phyloP scores from a whole-genome alignment of 805 yeast genomes.

The Kuraishia cidri region DNA sequence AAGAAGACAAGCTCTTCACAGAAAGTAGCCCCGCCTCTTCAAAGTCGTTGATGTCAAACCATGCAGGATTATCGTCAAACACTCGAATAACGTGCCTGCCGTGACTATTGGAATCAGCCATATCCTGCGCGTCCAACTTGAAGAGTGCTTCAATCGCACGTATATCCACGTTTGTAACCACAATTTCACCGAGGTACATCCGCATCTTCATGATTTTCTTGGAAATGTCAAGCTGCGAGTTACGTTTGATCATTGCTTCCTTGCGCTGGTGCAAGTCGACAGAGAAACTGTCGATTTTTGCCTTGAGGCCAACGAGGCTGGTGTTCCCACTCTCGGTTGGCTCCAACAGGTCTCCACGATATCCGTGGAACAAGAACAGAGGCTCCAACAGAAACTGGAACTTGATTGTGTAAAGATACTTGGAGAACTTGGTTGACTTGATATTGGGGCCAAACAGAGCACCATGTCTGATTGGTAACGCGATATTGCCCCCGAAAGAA shows the following conservation, averaged over 20 bases:
- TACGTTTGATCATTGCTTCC: constrained; percentile 33
- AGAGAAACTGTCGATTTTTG: constrained; percentile 40
- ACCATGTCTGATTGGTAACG: constrained; percentile 76
- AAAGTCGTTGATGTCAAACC: constrained; percentile 59
- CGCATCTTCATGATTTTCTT: constrained; percentile 45
- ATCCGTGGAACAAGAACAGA: constrained; percentile 65
- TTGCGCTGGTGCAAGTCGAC: constrained; percentile 63
- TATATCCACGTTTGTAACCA: constrained; percentile 46
- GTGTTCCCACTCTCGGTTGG: constrained; percentile 28
- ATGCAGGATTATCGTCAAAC: constrained; percentile 45
- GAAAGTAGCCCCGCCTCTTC: constrained; percentile 43
- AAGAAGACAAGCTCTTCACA: constrained; percentile 22
- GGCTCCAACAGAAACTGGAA: constrained; percentile 70
- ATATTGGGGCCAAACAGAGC: constrained; percentile 50
- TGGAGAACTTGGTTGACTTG: constrained; percentile 60
- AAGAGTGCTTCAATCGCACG: constrained; percentile 45
- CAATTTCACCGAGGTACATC: constrained; percentile 60
- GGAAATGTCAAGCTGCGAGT: constrained; percentile 35
- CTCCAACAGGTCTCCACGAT: constrained; percentile 34
- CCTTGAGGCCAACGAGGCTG: constrained; percentile 66
- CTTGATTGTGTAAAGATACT: constrained; percentile 68
- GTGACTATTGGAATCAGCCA: background rate
- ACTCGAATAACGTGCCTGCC: too few species aligned
- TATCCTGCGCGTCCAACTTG: constrained; percentile 11
- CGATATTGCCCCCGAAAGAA: constrained; percentile 68